Evolutionary conservation across 768 basidiomycete genomes (phyloP).

Genomic region (Kwoniella dejecticola): DNA sequence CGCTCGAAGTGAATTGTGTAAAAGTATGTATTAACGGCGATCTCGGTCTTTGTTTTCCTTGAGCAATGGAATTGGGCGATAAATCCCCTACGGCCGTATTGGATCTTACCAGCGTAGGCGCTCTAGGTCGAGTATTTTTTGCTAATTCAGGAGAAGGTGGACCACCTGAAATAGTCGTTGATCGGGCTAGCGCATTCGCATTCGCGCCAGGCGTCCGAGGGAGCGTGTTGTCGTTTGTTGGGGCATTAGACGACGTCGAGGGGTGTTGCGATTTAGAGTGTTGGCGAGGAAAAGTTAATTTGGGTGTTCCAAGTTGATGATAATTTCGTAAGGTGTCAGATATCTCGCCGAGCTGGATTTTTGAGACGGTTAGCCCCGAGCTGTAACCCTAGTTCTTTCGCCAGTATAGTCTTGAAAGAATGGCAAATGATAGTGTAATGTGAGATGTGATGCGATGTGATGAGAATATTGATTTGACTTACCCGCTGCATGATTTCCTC

Average conservation of each 20-base stretch:
- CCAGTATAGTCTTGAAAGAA: too few species aligned
- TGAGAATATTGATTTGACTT: too few species aligned
- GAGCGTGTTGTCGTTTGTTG: neutral
- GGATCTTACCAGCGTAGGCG: slow-evolving; percentile 8
- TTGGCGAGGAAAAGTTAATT: slow-evolving; percentile 32
- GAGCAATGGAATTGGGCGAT: slow-evolving; percentile 7
- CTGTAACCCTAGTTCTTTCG: neutral
- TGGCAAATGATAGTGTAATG: too few species aligned
- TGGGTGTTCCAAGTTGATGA: slow-evolving; percentile 46
- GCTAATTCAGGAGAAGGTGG: slow-evolving; percentile 3
- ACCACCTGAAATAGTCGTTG: neutral
- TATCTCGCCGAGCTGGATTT: slow-evolving; percentile 32
- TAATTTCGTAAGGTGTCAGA: slow-evolving; percentile 43
- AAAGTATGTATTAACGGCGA: slow-evolving; percentile 17
- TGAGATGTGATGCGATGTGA: too few species aligned
- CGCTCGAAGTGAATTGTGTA: slow-evolving; percentile 5
- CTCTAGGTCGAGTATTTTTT: neutral
- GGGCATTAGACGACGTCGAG: too few species aligned
- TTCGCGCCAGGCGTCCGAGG: neutral
- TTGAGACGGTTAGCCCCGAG: neutral
- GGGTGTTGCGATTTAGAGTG: slow-evolving; percentile 9
- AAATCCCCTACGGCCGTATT: slow-evolving; percentile 18
- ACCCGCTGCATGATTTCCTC: slow-evolving; percentile 49
- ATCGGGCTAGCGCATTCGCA: neutral
- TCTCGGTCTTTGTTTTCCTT: slow-evolving; percentile 1